phyloP scores from a whole-genome alignment of 192 early-diverging fungal species.

The Coemansia sp. region DNA sequence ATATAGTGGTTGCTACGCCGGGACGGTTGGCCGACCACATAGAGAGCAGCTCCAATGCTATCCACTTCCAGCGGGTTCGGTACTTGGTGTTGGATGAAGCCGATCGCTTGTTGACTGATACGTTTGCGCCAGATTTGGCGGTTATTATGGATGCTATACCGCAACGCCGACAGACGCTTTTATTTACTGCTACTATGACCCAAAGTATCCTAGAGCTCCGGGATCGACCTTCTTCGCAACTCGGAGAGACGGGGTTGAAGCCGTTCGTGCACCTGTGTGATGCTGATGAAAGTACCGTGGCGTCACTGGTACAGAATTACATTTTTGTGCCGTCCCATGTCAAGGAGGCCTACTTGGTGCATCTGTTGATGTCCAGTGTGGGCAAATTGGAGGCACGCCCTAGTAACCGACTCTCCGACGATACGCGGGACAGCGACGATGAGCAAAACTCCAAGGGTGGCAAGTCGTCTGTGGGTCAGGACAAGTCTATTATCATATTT shows the following conservation, averaged over 20 bases:
- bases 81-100: constrained; percentile 97
- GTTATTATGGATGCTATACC: constrained; percentile 78
- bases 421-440: neutral
- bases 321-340: constrained; percentile 92
- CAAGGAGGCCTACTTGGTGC: constrained; percentile 80
- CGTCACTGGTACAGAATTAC: constrained; percentile 83
- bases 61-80: constrained; percentile 69
- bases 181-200: constrained; percentile 98
- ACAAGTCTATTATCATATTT: constrained; percentile 94
- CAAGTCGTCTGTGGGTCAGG: constrained; percentile 26
- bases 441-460: neutral
- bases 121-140: constrained; percentile 80
- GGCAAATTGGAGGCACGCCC: constrained; percentile 37
- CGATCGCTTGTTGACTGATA: constrained; percentile 82
- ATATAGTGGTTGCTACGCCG: constrained; percentile 93
- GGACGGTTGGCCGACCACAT: constrained; percentile 94
- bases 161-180: constrained; percentile 81
- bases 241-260: no score
- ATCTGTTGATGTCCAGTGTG: constrained; percentile 60
- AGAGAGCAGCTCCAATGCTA: constrained; percentile 67
- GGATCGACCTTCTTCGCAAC: constrained; percentile 22
- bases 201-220: constrained; percentile 75
- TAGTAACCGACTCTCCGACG: constrained; percentile 35
- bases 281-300: constrained; percentile 68
- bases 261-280: constrained; percentile 51